phyloP scores from a whole-genome alignment of 2,329 filamentous ascomycete species.

The Dothideomycetes sp. region DNA sequence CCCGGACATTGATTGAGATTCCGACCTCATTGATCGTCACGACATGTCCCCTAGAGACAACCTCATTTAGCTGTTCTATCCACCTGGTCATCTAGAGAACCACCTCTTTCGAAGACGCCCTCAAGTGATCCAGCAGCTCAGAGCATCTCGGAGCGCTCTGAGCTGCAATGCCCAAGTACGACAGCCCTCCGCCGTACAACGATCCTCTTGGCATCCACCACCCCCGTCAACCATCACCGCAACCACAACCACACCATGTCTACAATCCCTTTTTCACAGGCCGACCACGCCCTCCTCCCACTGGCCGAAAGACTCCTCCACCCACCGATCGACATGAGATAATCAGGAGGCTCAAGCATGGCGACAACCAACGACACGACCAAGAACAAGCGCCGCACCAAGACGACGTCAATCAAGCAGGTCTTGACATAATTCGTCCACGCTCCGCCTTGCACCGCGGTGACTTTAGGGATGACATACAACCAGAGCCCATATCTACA shows the following conservation, averaged over 20 bases:
- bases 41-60: too few species aligned
- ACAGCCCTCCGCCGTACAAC: conserved; percentile 1
- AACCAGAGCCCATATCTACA: conserved; percentile 29
- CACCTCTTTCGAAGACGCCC: too few species aligned
- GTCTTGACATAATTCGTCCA: conserved; percentile 64
- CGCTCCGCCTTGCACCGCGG: conserved; percentile 61
- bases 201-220: background rate
- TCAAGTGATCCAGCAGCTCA: too few species aligned
- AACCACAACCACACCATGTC: conserved; percentile 13
- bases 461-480: conserved; percentile 47
- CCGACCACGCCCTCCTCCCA: conserved; percentile 23
- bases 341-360: conserved; percentile 70
- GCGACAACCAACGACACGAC: background rate
- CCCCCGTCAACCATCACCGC: background rate
- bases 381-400: background rate
- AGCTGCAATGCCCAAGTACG: conserved; percentile 14
- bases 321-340: conserved; percentile 64
- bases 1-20: too few species aligned
- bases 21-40: too few species aligned
- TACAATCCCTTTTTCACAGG: conserved; percentile 31
- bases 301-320: conserved; percentile 21
- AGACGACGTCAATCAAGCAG: conserved; percentile 11
- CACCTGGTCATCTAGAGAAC: too few species aligned
- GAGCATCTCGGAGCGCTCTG: conserved; percentile 7
- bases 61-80: background rate